Evolutionary conservation across 2,329 filamentous ascomycete genomes (phyloP), one percentile per base, ranked within the genome.

Genomic region (Sporothrix dimorphospora): DNA sequence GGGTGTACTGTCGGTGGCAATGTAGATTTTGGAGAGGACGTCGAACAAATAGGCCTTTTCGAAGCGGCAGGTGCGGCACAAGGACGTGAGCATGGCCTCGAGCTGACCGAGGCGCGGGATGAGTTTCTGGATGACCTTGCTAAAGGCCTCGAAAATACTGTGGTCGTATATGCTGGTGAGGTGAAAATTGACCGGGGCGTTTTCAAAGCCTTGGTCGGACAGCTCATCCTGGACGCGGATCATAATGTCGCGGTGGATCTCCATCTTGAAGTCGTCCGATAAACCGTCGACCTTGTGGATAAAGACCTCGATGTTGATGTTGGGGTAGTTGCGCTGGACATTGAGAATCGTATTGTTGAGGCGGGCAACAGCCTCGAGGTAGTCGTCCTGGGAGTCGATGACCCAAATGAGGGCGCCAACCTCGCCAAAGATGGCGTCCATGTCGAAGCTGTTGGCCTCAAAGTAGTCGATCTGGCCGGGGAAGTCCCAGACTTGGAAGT

Each of bases 261-360:
- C 96, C 72, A 94, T 90, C 79, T 96, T 94, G 85, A 96, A 98
- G 81, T 99, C 96, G 76, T 98, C 96, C 38, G 93, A 96, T 19
- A 99, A 86, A n/a, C 94, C 95, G 79, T 99, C 96, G 45, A 98
- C 95, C 81, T 99, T 99, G 87, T 99, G 96, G 77, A 99, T 97
- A 81, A 99, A 98, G 68, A 99, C 95, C 80, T 98, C 95, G 76
- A 99, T 92, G 81, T 98, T 97, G 82, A 98, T 96, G 79, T 93
- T 91, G 1, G 95, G 94, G 79, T 97, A 98, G 73, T 89, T 90
- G 76, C 94, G 90, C 79, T 97, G 93, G 1, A 99, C 89, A 75
- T 94, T 93, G 72, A 98, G 85, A 74, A 98, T 97, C 8, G 94
- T 97, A 71, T 90, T 86, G 81, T 97, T 97, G 38, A 99, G 88